Percentiles rank a stretch among this genome's conserved stretches.
Evolutionary conservation across 208 protist genomes (phyloP).

Genomic region (Trypanosoma rangeli): DNA sequence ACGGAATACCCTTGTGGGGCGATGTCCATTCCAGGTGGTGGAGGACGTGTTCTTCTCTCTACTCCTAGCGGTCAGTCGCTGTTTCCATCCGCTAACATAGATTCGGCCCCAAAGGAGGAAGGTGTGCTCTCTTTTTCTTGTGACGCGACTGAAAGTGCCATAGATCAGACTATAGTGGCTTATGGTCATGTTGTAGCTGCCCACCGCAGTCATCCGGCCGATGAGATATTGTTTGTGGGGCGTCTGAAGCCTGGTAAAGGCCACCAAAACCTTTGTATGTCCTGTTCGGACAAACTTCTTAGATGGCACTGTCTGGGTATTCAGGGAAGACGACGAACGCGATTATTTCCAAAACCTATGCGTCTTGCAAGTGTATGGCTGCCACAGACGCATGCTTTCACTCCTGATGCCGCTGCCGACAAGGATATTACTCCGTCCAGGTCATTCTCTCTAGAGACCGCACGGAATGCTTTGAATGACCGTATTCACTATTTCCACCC

Average conservation of each 20-base stretch:
- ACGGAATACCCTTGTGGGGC: conserved; percentile 76
- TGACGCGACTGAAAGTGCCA: neutral
- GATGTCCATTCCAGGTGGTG: conserved; percentile 42
- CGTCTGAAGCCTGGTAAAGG: conserved; percentile 90
- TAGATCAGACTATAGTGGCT: neutral
- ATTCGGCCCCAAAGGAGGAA: neutral
- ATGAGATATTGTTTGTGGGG: conserved; percentile 17
- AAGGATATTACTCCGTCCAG: neutral
- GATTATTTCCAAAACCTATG: conserved; percentile 47
- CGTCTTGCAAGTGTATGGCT: conserved; percentile 42
- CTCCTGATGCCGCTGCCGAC: neutral
- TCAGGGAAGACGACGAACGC: conserved; percentile 48
- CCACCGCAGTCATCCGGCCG: conserved; percentile 37
- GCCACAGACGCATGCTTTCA: neutral
- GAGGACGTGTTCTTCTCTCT: conserved; percentile 57
- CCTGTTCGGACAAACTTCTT: conserved; percentile 89
- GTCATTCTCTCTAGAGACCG: neutral
- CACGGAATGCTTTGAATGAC: conserved; percentile 11
- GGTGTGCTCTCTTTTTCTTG: neutral
- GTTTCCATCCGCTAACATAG: neutral
- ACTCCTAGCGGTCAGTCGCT: conserved; percentile 33
- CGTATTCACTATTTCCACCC: conserved; percentile 12
- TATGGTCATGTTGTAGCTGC: conserved; percentile 43
- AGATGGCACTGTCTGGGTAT: conserved; percentile 74
- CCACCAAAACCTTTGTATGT: conserved; percentile 78